Base-by-base conservation (phyloP, 2,329 filamentous ascomycete species). In the Fusarium phyllophilum region DNA sequence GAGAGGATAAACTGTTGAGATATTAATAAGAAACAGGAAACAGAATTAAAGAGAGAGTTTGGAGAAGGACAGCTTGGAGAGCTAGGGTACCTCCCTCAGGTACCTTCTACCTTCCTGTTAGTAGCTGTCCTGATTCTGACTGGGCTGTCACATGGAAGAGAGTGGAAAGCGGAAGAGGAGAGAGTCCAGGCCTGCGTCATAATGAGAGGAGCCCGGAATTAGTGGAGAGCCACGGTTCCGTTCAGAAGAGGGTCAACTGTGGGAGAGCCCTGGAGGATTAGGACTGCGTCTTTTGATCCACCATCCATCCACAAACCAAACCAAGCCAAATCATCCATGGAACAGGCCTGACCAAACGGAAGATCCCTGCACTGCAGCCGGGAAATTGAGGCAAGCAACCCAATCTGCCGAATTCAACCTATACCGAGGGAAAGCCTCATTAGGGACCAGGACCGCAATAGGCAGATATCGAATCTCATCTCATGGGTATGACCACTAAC, bases 101-200 rank as follows among this genome's bases (percentile, higher is more conserved):
- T 48, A 48, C 44, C 26, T 36, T 26, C 26, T 36, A 48, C 31
- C 31, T 58, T 58, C 55, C 55, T n/a, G 20, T 36, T 18, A 20
- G 38, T 39, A 36, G 24, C 33, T 48, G 63, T 64, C 62, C 54
- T 75, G 18, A 29, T n/a, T 9, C 45, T 29, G 26, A 22, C 26
- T 24, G 22, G 48, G 31, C 31, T 52, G 68, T 75, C 73, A 75
- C 69, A 75, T 75, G 72, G 73, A 70, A 75, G 62, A 70, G 56
- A 54, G 62, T 75, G 60, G 73, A 73, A 75, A 49, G 58, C 52
- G 54, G 58, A 72, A 74, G 71, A 73, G 70, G 61, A 48, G 55
- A 68, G 65, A 65, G 33, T 38, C 62, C 34, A 38, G 61, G 61
- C 57, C 52, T 41, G 58, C 65, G 65, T 75, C 69, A 75, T 75